These are phyloP conservation scores for Myxozyma monticola DNA, from an alignment of 805 yeast species.

Conservation along the genomic window DNA sequence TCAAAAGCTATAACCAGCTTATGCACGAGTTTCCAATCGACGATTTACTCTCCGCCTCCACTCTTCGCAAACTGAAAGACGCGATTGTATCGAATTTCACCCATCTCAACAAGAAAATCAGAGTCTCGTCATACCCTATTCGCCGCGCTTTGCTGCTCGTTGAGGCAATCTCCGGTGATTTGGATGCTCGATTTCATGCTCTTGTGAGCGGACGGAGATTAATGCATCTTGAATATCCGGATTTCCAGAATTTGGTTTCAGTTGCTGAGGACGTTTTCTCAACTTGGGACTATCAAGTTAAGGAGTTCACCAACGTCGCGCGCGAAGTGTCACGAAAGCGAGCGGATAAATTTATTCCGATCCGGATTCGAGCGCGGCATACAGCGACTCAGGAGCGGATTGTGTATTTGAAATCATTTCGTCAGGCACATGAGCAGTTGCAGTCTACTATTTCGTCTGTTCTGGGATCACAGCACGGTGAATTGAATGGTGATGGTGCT, in stretches of 20 bases:
- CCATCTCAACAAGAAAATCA: conserved; percentile 60
- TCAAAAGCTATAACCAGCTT: conserved; percentile 60
- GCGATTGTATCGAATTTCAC: conserved; percentile 53
- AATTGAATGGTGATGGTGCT: background rate
- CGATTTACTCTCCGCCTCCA: conserved; percentile 52
- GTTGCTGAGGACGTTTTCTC: conserved; percentile 43
- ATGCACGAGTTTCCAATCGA: conserved; percentile 70
- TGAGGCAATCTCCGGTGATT: conserved; percentile 62
- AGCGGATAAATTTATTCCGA: conserved; percentile 65
- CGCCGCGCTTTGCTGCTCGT: conserved; percentile 62
- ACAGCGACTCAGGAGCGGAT: conserved; percentile 46
- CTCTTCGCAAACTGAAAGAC: conserved; percentile 47
- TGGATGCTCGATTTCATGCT: conserved; percentile 48
- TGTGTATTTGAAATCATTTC: conserved; percentile 46
- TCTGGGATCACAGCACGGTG: conserved; percentile 11
- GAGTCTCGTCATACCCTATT: conserved; percentile 62
- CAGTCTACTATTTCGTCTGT: conserved; percentile 40
- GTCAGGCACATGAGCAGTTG: conserved; percentile 56
- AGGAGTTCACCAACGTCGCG: conserved; percentile 63
- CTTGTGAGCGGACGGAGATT: conserved; percentile 45
- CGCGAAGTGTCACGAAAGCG: conserved; percentile 76
- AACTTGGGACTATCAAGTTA: conserved; percentile 60
- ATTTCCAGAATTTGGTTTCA: conserved; percentile 42
- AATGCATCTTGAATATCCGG: conserved; percentile 46
- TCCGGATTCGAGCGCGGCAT: conserved; percentile 56